A percentile compares a stretch with the other conserved stretches of the same genome.
Evolutionary conservation across 495 filamentous ascomycete genomes (phyloP).

Genomic region (Xylaria palmicola): DNA sequence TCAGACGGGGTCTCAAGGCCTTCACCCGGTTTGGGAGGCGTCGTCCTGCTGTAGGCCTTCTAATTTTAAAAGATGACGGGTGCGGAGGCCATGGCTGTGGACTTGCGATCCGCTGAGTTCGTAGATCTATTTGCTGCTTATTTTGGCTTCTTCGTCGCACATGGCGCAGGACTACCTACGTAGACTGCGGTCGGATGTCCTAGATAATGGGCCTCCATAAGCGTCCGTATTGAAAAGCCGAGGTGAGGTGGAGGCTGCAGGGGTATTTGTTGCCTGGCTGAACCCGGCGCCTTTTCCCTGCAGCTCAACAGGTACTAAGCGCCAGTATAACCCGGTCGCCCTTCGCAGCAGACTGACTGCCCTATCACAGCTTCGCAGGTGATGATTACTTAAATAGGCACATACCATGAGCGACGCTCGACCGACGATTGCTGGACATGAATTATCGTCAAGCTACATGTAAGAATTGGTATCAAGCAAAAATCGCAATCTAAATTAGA

Average conservation of each 20-base stretch:
- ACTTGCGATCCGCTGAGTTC: background rate
- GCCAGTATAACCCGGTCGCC: no score
- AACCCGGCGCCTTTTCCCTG: no score
- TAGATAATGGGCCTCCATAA: no score
- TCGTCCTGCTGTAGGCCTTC: background rate
- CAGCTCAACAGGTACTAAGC: no score
- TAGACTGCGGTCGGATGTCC: background rate
- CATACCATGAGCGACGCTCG: no score
- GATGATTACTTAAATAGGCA: no score
- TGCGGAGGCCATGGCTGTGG: background rate
- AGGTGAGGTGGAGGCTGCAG: no score
- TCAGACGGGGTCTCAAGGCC: constrained; percentile 2
- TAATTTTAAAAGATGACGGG: background rate
- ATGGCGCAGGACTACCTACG: background rate
- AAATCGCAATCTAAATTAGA: background rate
- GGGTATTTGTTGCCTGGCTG: no score
- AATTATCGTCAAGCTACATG: background rate
- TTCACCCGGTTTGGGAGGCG: constrained; percentile 8
- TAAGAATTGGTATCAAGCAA: constrained; percentile 12
- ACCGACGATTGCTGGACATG: background rate
- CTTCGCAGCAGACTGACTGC: no score
- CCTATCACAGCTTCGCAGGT: no score
- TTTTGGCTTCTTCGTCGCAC: background rate
- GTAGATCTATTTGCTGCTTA: background rate
- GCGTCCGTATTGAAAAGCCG: no score